These are phyloP conservation scores for Yueomyces sinensis DNA, from an alignment of 805 yeast species.

Conservation along the genomic window DNA sequence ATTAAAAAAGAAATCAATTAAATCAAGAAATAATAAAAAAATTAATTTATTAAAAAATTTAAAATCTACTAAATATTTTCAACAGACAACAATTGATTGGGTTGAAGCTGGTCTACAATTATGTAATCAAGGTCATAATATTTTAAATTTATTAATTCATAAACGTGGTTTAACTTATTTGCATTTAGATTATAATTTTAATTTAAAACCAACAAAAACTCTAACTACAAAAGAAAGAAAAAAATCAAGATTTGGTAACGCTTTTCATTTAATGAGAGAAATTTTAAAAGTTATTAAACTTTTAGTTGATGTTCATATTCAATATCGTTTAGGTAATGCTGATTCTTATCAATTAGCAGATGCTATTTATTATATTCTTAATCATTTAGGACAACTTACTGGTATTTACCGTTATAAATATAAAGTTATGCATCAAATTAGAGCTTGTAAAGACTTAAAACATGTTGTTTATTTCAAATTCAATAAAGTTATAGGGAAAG, in stretches of 20 bases:
- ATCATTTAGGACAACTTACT: conserved; percentile 90
- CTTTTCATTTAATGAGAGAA: conserved; percentile 89
- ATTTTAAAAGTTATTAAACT: conserved; percentile 71
- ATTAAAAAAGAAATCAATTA: conserved; percentile 34
- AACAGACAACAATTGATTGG: conserved; percentile 91
- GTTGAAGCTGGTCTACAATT: conserved; percentile 95
- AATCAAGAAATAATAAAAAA: conserved; percentile 34
- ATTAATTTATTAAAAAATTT: conserved; percentile 50
- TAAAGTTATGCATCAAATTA: conserved; percentile 94
- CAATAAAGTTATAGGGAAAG: conserved; percentile 81
- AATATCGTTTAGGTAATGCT: conserved; percentile 74
- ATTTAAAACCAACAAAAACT: conserved; percentile 91
- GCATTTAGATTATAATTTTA: conserved; percentile 91
- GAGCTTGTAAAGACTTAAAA: conserved; percentile 90
- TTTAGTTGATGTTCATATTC: conserved; percentile 88
- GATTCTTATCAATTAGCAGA: conserved; percentile 94
- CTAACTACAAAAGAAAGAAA: conserved; percentile 93
- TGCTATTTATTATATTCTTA: conserved; percentile 78
- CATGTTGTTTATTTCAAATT: conserved; percentile 81
- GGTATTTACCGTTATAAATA: conserved; percentile 96
- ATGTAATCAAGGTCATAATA: conserved; percentile 85
- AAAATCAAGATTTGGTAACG: conserved; percentile 89
- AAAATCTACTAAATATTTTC: conserved; percentile 75
- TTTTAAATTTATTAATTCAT: conserved; percentile 82
- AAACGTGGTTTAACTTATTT: conserved; percentile 81